Evolutionary conservation across 805 yeast genomes (phyloP), one percentile per base, ranked within the genome.

Genomic region (Clavispora carvajalis): DNA sequence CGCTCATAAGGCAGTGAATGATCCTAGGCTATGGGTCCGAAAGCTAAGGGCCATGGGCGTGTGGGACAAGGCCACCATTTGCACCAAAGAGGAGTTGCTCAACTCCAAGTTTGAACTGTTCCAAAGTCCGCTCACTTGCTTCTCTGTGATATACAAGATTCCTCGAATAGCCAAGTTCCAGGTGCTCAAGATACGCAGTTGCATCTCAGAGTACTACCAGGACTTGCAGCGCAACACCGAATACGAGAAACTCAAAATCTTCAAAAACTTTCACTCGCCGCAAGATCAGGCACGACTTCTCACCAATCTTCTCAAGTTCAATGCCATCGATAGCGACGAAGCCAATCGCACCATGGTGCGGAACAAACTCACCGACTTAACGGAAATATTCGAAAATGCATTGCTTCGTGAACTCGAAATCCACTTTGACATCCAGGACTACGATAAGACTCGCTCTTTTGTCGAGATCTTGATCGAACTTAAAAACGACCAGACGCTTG

Each of bases 381-480:
- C 79, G 28, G 91, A 83, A 52, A 66, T 85, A 15, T 85, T 87
- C 54, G 82, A 83, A 30, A 82, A 75, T 54, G 85, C 93, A 0
- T 70, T 84, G 7, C 57, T 86, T 12, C 60, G 78, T 34, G 95
- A 87, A 54, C 69, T 85, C 43, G 90, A 84, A 38, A 59, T 70
- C 22, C 80, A 74, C 45, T 71, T 73, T 44, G 77, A 73, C 33
- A 53, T 67, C 2, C 61, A 67, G 33, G 77, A 80, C 29, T 75
- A 60, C 47, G 57, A 52, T 3, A 57, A 59, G 16, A 68, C 75
- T 11, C 55, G 54, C 19, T 41, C 51, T 21, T 69, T 66, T 45
- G 69, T 67, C 4, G 40, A 52, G 33, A 65, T 69, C 12, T 49
- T 69, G 45, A 54, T 61, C 7, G 60, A 56, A 16, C 54, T 69